Evolutionary conservation across 257 asterid genomes (phyloP), one percentile per base, ranked within the genome.

Genomic region (Lycium barbarum): DNA sequence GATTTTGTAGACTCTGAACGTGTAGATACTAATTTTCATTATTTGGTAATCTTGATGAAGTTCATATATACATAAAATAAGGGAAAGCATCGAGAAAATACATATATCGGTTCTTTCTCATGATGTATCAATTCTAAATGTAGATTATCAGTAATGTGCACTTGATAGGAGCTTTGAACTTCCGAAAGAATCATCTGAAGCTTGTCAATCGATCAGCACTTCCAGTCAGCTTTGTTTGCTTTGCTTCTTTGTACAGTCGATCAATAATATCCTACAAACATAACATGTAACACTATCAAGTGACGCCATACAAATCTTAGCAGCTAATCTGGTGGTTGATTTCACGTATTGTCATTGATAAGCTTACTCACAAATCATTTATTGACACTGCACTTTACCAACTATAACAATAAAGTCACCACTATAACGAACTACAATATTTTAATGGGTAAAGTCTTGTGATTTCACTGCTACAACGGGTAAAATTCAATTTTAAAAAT

Each of bases 191-290:
- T 74, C 43, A 74, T 1, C 5, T 20, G 81, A 7, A 74, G 15
- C 14, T 51, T 76, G 63, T 7, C 59, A 53, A 76, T 76, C 22
- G 14, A 76, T 76, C 2, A 3, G 49, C 26, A 53, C 22, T 33
- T 78, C 63, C 63, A 22, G 36, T 51, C 85, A 87, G 92, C 88
- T 63, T 63, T 33, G 87, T 92, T 26, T 26, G 33, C 71, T 95
- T 94, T 20, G 93, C 95, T 89, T 91, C 97, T 79, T 58, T 89
- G 88, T 94, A 95, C 80, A 95, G 84, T 89, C 88, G 89, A 89
- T 93, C 97, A 36, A 95, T 74, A 87, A 90, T 79, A 18, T 93
- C 97, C 99, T 95, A 91, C 88, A 53, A 68, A 17, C 65, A 53
- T 0, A 53, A 53, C 49, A 26, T 53, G 0, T 0, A 78, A 78